Conservation (phyloP, 352 stramenopile species). For the Globisporangium parvum region DNA sequence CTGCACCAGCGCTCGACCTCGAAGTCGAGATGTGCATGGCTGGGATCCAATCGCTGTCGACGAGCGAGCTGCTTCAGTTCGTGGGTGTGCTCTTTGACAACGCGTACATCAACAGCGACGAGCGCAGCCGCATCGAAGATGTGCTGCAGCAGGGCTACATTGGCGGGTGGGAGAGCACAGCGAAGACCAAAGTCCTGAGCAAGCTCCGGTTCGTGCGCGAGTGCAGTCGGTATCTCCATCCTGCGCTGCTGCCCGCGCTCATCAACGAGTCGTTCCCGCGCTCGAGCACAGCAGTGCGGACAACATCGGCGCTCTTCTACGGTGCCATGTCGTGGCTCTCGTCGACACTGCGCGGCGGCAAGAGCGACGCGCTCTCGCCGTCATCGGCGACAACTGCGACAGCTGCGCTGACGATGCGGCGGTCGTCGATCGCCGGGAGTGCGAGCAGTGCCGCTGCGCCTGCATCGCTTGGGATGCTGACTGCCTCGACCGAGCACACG, state of each 20-base stretch:
- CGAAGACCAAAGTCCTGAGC: constrained; percentile 54
- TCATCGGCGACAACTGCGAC: constrained; percentile 23
- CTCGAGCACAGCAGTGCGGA: constrained; percentile 36
- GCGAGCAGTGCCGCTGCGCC: constrained; percentile 22
- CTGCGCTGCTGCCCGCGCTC: constrained; percentile 50
- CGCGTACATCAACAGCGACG: constrained; percentile 75
- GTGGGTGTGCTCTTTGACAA: constrained; percentile 51
- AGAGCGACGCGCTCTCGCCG: constrained; percentile 26
- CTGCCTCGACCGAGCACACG: constrained; percentile 34
- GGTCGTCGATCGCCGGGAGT: constrained; percentile 39
- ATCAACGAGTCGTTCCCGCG: constrained; percentile 55
- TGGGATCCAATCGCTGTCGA: constrained; percentile 59
- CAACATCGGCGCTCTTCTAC: constrained; percentile 49
- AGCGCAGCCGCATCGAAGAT: constrained; percentile 63
- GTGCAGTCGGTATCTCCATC: constrained; percentile 64
- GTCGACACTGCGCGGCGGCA: constrained; percentile 34
- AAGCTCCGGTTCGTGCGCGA: constrained; percentile 74
- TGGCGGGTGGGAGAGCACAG: constrained; percentile 63
- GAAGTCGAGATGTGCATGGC: constrained; percentile 68
- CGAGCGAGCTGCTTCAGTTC: constrained; percentile 54
- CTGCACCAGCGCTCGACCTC: constrained; percentile 25
- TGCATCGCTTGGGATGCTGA: constrained; percentile 43
- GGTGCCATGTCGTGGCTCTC: constrained; percentile 60
- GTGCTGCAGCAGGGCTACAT: constrained; percentile 80
- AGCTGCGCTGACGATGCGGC: constrained; percentile 38